phyloP scores from a whole-genome alignment of 768 basidiomycete species.

The Cubamyces sp. region DNA sequence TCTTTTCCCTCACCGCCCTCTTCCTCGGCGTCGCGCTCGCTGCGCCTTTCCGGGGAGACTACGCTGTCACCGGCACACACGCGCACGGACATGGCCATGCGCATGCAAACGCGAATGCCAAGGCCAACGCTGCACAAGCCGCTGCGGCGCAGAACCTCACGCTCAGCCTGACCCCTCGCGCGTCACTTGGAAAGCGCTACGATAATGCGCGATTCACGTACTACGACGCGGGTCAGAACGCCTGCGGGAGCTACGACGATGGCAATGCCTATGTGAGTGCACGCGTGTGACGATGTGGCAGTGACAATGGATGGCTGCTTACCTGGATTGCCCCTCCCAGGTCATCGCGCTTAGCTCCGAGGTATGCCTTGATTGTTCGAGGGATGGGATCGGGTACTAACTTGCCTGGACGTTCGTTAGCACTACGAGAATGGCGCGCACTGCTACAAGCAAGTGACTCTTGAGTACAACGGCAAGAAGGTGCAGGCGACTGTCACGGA shows the following conservation, averaged over 20 bases:
- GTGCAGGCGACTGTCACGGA: constrained; percentile 64
- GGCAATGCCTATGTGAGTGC: constrained; percentile 27
- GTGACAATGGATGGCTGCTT: neutral
- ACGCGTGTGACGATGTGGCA: neutral
- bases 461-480: constrained; percentile 61
- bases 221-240: constrained; percentile 32
- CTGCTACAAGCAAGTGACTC: constrained; percentile 66
- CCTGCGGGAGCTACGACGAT: constrained; percentile 27
- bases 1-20: constrained; percentile 10
- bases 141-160: neutral
- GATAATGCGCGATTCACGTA: constrained; percentile 26
- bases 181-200: constrained; percentile 12
- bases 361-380: constrained; percentile 21
- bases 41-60: constrained; percentile 2
- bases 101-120: neutral
- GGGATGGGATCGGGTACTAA: neutral
- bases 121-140: constrained; percentile 5
- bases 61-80: neutral
- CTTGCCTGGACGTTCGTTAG: constrained; percentile 37
- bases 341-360: constrained; percentile 52
- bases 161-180: constrained; percentile 10
- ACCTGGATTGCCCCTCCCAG: constrained; percentile 34
- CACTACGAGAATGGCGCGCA: constrained; percentile 56
- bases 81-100: neutral
- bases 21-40: constrained; percentile 1